A percentile compares a stretch with the other conserved stretches of the same genome.
phyloP scores from a whole-genome alignment of 768 basidiomycete genomes.

The Coprinopsis cinerea region DNA sequence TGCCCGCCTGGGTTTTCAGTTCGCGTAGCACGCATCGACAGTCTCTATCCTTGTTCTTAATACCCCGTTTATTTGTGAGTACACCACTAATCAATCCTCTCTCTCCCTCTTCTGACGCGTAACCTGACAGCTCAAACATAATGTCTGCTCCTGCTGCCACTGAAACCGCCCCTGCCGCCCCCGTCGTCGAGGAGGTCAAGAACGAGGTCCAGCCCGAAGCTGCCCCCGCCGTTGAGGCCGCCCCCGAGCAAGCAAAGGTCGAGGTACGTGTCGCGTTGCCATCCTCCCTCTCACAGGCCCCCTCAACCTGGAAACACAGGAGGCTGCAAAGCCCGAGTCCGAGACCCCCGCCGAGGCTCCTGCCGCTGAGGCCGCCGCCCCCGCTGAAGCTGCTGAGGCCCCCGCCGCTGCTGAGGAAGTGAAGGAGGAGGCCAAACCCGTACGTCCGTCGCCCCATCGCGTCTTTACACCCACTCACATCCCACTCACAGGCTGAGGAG shows the following conservation, averaged over 20 bases:
- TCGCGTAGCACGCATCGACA: constrained; percentile 46
- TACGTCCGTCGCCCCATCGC: constrained; percentile 17
- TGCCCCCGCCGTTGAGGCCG: constrained; percentile 30
- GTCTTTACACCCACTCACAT: constrained; percentile 8
- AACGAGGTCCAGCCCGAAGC: too few species aligned
- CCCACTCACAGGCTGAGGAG: constrained; percentile 29
- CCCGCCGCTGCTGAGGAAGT: constrained; percentile 24
- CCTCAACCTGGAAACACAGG: constrained; percentile 3
- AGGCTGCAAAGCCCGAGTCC: constrained; percentile 26
- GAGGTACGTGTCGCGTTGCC: constrained; percentile 20
- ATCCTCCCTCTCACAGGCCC: neutral
- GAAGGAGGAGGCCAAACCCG: constrained; percentile 39
- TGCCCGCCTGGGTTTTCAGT: constrained; percentile 40
- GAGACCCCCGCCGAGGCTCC: constrained; percentile 14
- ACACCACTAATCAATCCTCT: constrained; percentile 13
- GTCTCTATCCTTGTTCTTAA: constrained; percentile 51
- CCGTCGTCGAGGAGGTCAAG: constrained; percentile 42
- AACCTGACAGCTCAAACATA: constrained; percentile 54
- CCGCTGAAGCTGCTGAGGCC: constrained; percentile 18
- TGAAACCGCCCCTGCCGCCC: constrained; percentile 33
- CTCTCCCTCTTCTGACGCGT: constrained; percentile 13
- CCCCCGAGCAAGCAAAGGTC: constrained; percentile 22
- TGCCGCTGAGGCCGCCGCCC: constrained; percentile 16
- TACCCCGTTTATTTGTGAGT: constrained; percentile 43
- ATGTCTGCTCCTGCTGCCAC: constrained; percentile 75